Conservation (phyloP, 306 rosid species). For the Sechiopsis laciniata region DNA sequence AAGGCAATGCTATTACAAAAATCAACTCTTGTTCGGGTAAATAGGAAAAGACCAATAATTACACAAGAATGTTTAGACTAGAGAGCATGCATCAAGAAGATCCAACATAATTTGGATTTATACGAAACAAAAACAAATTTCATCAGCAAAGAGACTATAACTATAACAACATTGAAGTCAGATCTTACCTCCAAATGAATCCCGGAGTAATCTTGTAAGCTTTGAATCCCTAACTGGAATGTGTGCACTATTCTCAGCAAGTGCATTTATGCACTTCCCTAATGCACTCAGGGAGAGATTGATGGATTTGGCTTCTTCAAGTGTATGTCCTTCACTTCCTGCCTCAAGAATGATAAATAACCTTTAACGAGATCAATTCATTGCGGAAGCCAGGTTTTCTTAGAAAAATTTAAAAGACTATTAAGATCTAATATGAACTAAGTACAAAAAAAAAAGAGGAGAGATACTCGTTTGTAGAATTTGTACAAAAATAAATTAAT, state of each 20-base stretch:
- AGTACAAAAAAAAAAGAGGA: neutral
- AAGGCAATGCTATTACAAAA: too few species aligned
- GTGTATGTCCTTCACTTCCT: slow-evolving; percentile 98
- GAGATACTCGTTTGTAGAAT: neutral
- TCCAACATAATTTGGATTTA: neutral
- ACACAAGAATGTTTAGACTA: neutral
- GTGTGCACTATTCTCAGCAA: slow-evolving; percentile 90
- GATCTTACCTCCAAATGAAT: slow-evolving; percentile 89
- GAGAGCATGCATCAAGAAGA: neutral
- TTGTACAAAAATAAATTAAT: neutral
- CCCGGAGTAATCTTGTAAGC: slow-evolving; percentile 88
- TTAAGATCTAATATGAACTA: neutral
- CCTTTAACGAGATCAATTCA: neutral
- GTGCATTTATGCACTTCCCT: slow-evolving; percentile 92
- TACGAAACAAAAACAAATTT: neutral
- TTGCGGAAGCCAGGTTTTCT: slow-evolving; percentile 2
- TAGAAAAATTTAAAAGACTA: slow-evolving; percentile 3
- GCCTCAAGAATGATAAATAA: slow-evolving; percentile 30
- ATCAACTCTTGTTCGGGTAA: neutral
- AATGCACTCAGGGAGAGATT: slow-evolving; percentile 92
- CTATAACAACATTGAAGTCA: neutral
- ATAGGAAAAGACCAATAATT: neutral
- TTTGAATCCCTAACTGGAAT: slow-evolving; percentile 98
- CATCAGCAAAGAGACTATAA: neutral
- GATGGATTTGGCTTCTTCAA: slow-evolving; percentile 97